Evolutionary conservation across 345 rosid genomes (phyloP), one percentile per base, ranked within the genome.

Genomic region (Acer negundo): DNA sequence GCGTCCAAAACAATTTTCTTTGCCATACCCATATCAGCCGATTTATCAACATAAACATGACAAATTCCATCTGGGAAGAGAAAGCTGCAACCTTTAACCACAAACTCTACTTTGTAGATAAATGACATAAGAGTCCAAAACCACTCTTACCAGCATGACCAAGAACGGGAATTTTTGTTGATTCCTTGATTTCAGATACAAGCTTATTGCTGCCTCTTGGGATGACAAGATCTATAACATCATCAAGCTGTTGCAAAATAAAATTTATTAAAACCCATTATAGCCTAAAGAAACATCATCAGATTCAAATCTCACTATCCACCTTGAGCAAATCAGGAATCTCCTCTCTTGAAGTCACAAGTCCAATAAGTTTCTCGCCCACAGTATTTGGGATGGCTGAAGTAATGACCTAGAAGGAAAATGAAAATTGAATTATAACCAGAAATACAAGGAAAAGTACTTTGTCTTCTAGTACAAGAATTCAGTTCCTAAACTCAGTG

Each of bases 181-280:
- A 89, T 77, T 84, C 87, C 84, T 94, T 97, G 44, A 97, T 97
- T 85, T 91, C 89, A 75, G 97, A 86, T 82, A 97, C 98, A 80
- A 94, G 97, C 83, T 90, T 90, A 80, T 90, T 94, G 91, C 99
- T 97, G 78, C 99, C 99, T 88, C 99, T 91, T 70, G 99, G 98
- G 85, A 97, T 97, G 78, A 97, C 99, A 73, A 97, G 99, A 84
- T 97, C 98, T 56, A 97, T 94, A 75, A 97, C 98, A 80, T 97
- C 98, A 89, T 97, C 98, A 78, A 94, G 97, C 99, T 97, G 97
- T 20, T 2, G 26, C 31, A 64, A 63, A 56, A 63, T 11, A 74
- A 74, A 35, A 17, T 17, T 12, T 17, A 26, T 64, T 65, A 47
- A 47, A 42, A 42, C 26, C 1, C 24, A 46, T 13, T 26, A 7